Conservation (phyloP, 164 flowering plant species). For the Brasenia schreberi region DNA sequence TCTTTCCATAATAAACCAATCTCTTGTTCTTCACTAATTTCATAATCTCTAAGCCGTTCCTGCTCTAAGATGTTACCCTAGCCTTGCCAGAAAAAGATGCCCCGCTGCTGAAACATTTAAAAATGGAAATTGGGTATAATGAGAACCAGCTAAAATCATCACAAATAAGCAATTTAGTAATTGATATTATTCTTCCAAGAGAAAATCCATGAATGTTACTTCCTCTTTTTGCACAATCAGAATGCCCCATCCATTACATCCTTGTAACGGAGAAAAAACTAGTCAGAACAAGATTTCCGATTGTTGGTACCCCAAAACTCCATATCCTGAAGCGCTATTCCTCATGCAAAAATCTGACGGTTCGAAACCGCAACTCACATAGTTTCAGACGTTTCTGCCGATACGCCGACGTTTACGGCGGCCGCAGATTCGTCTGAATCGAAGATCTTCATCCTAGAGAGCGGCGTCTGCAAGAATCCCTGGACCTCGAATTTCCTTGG, state of each 20-base stretch:
- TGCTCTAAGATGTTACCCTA: no score
- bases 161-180: neutral
- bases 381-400: neutral
- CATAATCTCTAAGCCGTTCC: no score
- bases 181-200: no score
- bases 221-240: neutral
- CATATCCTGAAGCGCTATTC: neutral
- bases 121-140: neutral
- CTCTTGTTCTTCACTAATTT: neutral
- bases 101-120: neutral
- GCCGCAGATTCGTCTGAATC: conserved; percentile 15
- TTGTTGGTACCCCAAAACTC: neutral
- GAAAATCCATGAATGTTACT: neutral
- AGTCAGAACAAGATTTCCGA: neutral
- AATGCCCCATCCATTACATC: neutral
- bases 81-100: neutral
- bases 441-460: conserved; percentile 57
- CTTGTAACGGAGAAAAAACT: no score
- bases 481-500: conserved; percentile 66
- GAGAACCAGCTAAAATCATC: neutral
- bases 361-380: neutral
- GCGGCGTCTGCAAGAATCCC: conserved; percentile 54
- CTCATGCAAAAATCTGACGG: neutral
- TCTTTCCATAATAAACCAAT: neutral
- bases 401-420: neutral